Evolutionary conservation across 2,329 filamentous ascomycete genomes (phyloP).

Genomic region (Dendryphion nanum): DNA sequence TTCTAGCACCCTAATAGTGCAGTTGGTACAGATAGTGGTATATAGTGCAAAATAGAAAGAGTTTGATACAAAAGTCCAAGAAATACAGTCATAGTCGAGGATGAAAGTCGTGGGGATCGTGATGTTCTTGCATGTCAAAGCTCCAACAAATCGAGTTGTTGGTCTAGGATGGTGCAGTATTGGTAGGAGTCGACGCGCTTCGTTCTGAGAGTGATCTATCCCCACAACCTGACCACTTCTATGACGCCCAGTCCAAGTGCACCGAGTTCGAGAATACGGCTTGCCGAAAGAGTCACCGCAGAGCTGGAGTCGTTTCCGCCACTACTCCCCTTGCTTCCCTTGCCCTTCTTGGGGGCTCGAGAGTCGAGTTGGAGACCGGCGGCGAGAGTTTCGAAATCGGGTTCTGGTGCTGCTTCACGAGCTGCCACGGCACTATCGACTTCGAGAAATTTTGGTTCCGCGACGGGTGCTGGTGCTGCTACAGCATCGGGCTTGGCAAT

Average conservation of each 20-base stretch:
- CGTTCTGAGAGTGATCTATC: not conserved
- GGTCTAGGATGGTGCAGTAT: no score
- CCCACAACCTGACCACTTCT: conserved; percentile 7
- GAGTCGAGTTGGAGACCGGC: conserved; percentile 17
- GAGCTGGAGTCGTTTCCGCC: conserved; percentile 12
- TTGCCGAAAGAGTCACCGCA: conserved; percentile 18
- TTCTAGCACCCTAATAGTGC: no score
- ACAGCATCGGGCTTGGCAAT: conserved; percentile 11
- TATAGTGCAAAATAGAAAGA: no score
- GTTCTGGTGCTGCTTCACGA: conserved; percentile 9
- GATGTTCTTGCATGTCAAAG: no score
- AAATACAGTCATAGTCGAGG: no score
- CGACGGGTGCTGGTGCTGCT: conserved; percentile 1
- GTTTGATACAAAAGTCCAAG: no score
- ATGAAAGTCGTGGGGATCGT: no score
- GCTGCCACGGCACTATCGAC: conserved; percentile 6
- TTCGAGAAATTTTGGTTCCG: conserved; percentile 2
- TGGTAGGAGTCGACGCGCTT: no score
- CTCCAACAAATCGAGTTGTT: no score
- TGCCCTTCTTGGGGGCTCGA: conserved; percentile 13
- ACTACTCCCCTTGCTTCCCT: conserved; percentile 1
- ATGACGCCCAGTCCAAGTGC: conserved; percentile 25
- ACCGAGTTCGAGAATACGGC: conserved; percentile 20
- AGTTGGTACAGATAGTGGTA: no score
- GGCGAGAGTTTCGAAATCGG: conserved; percentile 11